Conservation (phyloP, 768 basidiomycete species). For the Psilocybe subaeruginosa region DNA sequence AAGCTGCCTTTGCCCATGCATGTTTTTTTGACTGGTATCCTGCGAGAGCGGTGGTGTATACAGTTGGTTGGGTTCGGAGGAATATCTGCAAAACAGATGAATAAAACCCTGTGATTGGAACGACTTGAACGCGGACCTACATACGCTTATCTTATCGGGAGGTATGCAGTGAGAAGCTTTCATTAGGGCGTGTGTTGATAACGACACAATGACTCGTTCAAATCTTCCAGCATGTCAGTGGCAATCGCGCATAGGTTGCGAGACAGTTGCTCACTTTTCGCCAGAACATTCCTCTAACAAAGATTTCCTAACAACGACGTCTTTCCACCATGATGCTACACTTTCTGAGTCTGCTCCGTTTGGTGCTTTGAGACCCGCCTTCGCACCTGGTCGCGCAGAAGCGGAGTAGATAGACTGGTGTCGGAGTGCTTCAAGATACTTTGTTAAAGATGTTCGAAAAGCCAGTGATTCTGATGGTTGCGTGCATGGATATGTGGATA, state of each 20-base stretch:
- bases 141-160: slow-evolving; percentile 24
- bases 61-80: slow-evolving; percentile 33
- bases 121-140: slow-evolving; percentile 18
- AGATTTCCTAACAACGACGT: slow-evolving; percentile 57
- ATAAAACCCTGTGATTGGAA: background rate
- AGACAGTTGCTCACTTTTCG: slow-evolving; percentile 38
- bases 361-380: slow-evolving; percentile 12
- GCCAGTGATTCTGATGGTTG: slow-evolving; percentile 55
- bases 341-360: slow-evolving; percentile 12
- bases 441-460: slow-evolving; percentile 53
- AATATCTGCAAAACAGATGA: slow-evolving; percentile 20
- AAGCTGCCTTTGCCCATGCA: slow-evolving; percentile 41
- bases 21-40: slow-evolving; percentile 32
- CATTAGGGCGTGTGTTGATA: slow-evolving; percentile 55
- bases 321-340: slow-evolving; percentile 56
- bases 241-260: background rate
- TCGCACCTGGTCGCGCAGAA: slow-evolving; percentile 17
- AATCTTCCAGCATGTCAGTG: slow-evolving; percentile 38
- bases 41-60: slow-evolving; percentile 36
- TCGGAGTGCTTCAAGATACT: slow-evolving; percentile 51
- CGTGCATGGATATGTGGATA: slow-evolving; percentile 53
- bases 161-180: slow-evolving; percentile 24
- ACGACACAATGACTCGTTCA: slow-evolving; percentile 49
- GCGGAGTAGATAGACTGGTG: slow-evolving; percentile 38
- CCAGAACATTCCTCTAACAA: slow-evolving; percentile 58